Evolutionary conservation across 202 grass and related monocot genomes (phyloP).

Genomic region (Musa balbisiana): DNA sequence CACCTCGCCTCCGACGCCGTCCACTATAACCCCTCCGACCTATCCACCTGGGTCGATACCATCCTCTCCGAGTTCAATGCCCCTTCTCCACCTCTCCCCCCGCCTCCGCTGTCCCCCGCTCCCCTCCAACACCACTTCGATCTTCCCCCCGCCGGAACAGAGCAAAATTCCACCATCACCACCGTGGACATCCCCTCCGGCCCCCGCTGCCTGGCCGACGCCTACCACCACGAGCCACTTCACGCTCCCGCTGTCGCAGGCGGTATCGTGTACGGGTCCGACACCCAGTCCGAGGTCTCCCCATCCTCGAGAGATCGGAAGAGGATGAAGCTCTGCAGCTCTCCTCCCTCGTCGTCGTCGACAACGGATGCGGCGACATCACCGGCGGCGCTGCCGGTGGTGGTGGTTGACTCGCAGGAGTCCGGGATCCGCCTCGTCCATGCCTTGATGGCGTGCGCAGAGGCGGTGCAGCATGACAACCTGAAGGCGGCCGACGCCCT

Average conservation of each 20-base stretch:
- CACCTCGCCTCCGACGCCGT: not conserved
- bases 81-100: not conserved
- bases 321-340: not conserved
- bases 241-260: not conserved
- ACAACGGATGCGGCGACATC: not conserved
- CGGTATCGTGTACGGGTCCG: not conserved
- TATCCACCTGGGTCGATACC: not conserved
- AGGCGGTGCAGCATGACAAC: not conserved
- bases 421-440: slow-evolving; percentile 3
- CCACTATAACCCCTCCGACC: not conserved
- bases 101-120: no score
- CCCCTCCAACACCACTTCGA: no score
- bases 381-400: not conserved
- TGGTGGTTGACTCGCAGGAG: not conserved
- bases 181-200: not conserved
- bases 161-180: no score
- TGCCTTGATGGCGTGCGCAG: not conserved
- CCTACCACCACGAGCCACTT: not conserved
- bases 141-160: no score
- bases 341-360: not conserved
- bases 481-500: not conserved
- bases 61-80: not conserved
- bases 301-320: not conserved
- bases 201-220: not conserved
- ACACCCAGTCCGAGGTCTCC: not conserved